These are phyloP conservation scores for Arthroderma sp. DNA, from an alignment of 2,329 filamentous ascomycete species.

Conservation along the genomic window DNA sequence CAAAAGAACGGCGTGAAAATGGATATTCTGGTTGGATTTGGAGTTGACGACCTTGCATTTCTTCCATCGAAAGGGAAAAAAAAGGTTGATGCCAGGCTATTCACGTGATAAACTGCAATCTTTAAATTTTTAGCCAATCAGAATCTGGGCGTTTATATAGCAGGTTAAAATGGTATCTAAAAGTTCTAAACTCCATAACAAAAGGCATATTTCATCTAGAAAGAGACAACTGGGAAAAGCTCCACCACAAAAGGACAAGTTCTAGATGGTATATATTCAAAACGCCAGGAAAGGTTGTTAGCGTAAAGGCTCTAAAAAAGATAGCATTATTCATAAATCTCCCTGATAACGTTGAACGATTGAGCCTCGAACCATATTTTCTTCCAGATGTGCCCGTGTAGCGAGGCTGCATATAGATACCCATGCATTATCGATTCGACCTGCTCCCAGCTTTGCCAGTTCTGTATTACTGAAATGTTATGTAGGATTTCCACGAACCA, in stretches of 20 bases:
- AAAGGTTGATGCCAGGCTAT: background rate
- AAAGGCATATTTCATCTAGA: background rate
- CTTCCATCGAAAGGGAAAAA: background rate
- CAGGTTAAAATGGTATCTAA: too few species aligned
- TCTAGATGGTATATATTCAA: background rate
- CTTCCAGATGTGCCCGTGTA: constrained; percentile 20
- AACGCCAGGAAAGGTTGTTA: background rate
- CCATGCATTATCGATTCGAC: constrained; percentile 19
- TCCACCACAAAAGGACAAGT: background rate
- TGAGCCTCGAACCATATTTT: constrained; percentile 24
- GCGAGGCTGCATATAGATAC: constrained; percentile 21
- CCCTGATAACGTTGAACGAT: constrained; percentile 7
- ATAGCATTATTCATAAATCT: constrained; percentile 2
- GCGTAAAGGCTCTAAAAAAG: background rate
- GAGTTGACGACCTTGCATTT: background rate
- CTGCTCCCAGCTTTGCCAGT: constrained; percentile 24
- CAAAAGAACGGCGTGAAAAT: too few species aligned
- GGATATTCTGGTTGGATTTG: background rate
- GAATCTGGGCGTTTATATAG: background rate
- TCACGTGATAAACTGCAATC: background rate
- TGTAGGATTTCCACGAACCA: constrained; percentile 25
- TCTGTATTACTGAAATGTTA: constrained; percentile 18
- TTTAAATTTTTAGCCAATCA: background rate
- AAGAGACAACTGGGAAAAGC: background rate
- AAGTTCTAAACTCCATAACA: too few species aligned